Base-by-base conservation (phyloP, 495 filamentous ascomycete genomes). In the Podospora tetraspora region DNA sequence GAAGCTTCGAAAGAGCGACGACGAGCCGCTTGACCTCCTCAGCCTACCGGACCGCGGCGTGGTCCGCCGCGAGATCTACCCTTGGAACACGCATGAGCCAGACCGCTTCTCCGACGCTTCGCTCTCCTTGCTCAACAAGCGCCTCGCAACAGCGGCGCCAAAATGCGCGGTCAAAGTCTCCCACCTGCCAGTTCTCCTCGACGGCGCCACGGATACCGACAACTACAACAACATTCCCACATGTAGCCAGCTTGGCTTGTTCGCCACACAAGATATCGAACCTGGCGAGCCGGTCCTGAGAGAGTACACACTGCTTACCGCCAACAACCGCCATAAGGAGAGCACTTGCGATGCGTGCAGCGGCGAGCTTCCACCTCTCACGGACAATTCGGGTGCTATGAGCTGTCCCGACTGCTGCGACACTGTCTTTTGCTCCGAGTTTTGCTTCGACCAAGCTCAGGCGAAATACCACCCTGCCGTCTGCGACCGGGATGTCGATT, bases 31-130 rank as follows among this genome's bases (percentile, higher is more conserved):
- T 62, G 76, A 86, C 67, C 72, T 83, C 9, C 81, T 81, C 62
- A 71, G 83, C 22, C 81, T 97, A 30, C 89, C 89, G 8, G 90
- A 94, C 30, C 85, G 88, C 70, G 92, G 93, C 3, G 82, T 85
- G 66, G 93, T 92, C 56, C 89, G 93, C 25, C 84, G 95, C 21
- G 91, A 98, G 73, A 82, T 97, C 19, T 99, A 99, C 77, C 91
- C 93, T 16, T 99, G 95, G 95, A 98, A 98, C 75, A 73, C 81
- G 23, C 84, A 95, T 72, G 96, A 99, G 73, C 93, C 93, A 0
- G 88, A 98, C 76, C 87, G 95, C 61, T 91, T 92, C 71, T 86
- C 88, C 0, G 79, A 86, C 6, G 86, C 90, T 66, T 90, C 86
- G 3, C 78, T 98, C 21, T 71, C 79, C 1, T 78, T 87, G 23